phyloP scores from a whole-genome alignment of 2,329 filamentous ascomycete species.

The Cryphonectria naterciae region DNA sequence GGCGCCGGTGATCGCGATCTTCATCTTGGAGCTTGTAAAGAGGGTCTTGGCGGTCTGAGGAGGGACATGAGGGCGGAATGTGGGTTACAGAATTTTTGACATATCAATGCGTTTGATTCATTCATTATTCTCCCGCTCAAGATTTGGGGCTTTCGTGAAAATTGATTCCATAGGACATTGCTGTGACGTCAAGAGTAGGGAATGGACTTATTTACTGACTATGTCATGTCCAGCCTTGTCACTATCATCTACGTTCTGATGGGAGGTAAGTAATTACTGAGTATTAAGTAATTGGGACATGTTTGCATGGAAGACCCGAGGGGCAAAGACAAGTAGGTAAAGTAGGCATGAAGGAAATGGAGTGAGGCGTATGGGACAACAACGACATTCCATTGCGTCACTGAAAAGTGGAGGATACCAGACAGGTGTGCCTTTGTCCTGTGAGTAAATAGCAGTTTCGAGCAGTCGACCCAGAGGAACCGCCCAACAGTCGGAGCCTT shows the following conservation, averaged over 20 bases:
- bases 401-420: background rate
- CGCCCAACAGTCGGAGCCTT: background rate
- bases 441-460: background rate
- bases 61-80: background rate
- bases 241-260: background rate
- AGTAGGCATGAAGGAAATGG: background rate
- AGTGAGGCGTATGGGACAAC: background rate
- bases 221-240: background rate
- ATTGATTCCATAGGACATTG: background rate
- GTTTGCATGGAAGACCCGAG: background rate
- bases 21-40: constrained; percentile 34
- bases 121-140: background rate
- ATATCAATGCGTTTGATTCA: background rate
- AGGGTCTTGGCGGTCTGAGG: constrained; percentile 2
- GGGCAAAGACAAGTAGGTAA: background rate
- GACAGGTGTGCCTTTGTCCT: background rate
- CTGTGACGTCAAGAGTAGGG: constrained; percentile 11
- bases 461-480: background rate
- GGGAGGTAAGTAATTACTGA: background rate
- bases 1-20: constrained; percentile 46
- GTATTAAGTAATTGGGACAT: background rate
- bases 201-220: background rate
- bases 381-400: background rate
- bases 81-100: too few species aligned
- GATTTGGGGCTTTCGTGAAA: background rate